Evolutionary conservation across 176 grass and related monocot genomes (phyloP), one percentile per base, ranked within the genome.

Genomic region (Calamus simplicifolius): DNA sequence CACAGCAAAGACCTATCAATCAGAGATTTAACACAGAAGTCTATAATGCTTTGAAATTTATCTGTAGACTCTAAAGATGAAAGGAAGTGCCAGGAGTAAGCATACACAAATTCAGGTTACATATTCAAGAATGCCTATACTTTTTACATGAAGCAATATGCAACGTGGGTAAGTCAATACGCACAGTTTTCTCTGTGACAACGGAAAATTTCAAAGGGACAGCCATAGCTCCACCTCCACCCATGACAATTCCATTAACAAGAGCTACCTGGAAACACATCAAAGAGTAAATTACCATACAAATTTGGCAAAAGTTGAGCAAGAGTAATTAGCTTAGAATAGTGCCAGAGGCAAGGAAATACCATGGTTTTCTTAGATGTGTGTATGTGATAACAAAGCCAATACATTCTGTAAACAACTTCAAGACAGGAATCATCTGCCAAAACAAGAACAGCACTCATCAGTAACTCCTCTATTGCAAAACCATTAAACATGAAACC

Each of bases 371-470:
- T 98, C 79, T 98, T 92, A 49, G 92, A 98, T 4, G 93, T 92
- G 51, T 92, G 93, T 35, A 98, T 85, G 68, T 97, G 93, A 67
- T 92, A 91, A 72, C 93, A 97, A 58, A 97, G 78, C 87, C 93
- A 91, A 62, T 97, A 97, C 93, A 97, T 97, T 68, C 87, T 97
- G 54, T 97, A 97, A 4, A 92, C 87, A 52, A 97, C 93, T 61
- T 92, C 87, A 0, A 92, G 87, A 54, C 87, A 92, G 29, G 84
- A 88, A 78, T 91, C 84, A 82, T 88, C 87, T 97, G 68, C 66
- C 69, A 85, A 75, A n/a, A 54, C 31, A 83, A 27, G 31, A 58
- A 50, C 16, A 18, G 6, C 3, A 50, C 35, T 43, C 6, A 57
- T 63, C 27, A 48, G 15, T 23, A 68, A n/a, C 13, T 25, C 50